Conservation (phyloP, 495 filamentous ascomycete species). For the Penicillium maclennaniae region DNA sequence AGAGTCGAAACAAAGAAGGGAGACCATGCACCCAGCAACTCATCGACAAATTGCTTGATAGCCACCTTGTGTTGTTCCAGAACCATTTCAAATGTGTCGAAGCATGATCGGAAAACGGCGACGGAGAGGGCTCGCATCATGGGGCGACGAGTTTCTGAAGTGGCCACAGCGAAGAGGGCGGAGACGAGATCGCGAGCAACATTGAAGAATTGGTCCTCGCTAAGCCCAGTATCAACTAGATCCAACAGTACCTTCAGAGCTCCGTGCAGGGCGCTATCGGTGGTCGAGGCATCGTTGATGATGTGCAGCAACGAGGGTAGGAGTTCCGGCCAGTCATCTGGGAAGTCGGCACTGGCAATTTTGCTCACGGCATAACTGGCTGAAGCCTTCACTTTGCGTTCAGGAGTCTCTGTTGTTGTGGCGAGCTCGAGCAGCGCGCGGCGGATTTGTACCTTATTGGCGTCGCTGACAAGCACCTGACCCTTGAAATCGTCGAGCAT, state of each 20-base stretch:
- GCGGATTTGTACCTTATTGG: conserved; percentile 69
- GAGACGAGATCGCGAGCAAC: conserved; percentile 80
- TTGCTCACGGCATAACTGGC: conserved; percentile 93
- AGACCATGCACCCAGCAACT: conserved; percentile 75
- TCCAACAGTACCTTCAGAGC: conserved; percentile 83
- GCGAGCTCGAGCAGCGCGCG: conserved; percentile 68
- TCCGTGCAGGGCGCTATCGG: conserved; percentile 77
- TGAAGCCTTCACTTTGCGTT: conserved; percentile 79
- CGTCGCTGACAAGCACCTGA: conserved; percentile 55
- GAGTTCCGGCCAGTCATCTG: conserved; percentile 85
- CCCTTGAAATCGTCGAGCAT: conserved; percentile 66
- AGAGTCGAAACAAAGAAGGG: conserved; percentile 78
- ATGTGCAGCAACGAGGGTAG: conserved; percentile 75
- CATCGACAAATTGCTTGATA: conserved; percentile 84
- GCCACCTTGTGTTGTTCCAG: conserved; percentile 82
- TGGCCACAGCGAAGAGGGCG: conserved; percentile 75
- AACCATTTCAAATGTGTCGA: conserved; percentile 93
- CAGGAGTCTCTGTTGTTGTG: conserved; percentile 61
- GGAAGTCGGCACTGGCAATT: conserved; percentile 90
- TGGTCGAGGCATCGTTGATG: conserved; percentile 61
- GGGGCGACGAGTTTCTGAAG: conserved; percentile 66
- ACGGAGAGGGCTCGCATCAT: conserved; percentile 78
- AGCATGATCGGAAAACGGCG: conserved; percentile 81
- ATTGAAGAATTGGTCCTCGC: conserved; percentile 88
- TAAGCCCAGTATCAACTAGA: conserved; percentile 87